Evolutionary conservation across 1,284 basidiomycete species (phyloP).

Genomic region (Ustilago esculenta): DNA sequence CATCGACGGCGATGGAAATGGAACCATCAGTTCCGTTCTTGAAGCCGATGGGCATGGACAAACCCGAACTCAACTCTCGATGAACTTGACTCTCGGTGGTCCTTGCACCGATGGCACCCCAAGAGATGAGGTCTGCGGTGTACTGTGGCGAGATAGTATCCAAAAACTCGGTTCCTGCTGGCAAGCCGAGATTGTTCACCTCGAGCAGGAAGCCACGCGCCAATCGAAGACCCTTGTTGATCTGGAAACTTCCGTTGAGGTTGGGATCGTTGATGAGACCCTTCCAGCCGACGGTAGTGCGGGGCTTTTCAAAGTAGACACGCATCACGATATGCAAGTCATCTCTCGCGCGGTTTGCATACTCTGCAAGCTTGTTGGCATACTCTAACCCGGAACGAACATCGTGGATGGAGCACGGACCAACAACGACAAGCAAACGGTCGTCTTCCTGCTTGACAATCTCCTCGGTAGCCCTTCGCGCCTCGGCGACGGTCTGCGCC

Average conservation of each 20-base stretch:
- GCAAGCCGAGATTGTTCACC: slow-evolving; percentile 69
- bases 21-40: slow-evolving; percentile 71
- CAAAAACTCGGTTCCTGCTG: slow-evolving; percentile 68
- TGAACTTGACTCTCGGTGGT: slow-evolving; percentile 94
- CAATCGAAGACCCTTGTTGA: slow-evolving; percentile 94
- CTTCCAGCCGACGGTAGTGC: slow-evolving; percentile 98
- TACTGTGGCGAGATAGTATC: slow-evolving; percentile 91
- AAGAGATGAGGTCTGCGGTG: slow-evolving; percentile 92
- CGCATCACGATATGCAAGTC: slow-evolving; percentile 93
- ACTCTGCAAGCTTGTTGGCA: slow-evolving; percentile 74
- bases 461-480: slow-evolving; percentile 56
- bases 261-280: slow-evolving; percentile 94
- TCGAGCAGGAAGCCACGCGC: slow-evolving; percentile 84
- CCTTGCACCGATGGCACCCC: slow-evolving; percentile 88
- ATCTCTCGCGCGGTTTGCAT: slow-evolving; percentile 81
- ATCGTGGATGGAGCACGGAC: slow-evolving; percentile 66
- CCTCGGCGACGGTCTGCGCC: slow-evolving; percentile 53
- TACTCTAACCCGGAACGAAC: slow-evolving; percentile 64
- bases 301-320: slow-evolving; percentile 66
- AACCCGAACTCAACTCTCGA: slow-evolving; percentile 80
- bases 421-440: slow-evolving; percentile 63
- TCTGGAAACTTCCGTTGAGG: slow-evolving; percentile 83
- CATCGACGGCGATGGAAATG: slow-evolving; percentile 79
- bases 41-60: slow-evolving; percentile 88
- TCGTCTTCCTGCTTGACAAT: slow-evolving; percentile 61